These are phyloP conservation scores for Wickerhamiella shivajii DNA, from an alignment of 805 yeast species.

Conservation along the genomic window DNA sequence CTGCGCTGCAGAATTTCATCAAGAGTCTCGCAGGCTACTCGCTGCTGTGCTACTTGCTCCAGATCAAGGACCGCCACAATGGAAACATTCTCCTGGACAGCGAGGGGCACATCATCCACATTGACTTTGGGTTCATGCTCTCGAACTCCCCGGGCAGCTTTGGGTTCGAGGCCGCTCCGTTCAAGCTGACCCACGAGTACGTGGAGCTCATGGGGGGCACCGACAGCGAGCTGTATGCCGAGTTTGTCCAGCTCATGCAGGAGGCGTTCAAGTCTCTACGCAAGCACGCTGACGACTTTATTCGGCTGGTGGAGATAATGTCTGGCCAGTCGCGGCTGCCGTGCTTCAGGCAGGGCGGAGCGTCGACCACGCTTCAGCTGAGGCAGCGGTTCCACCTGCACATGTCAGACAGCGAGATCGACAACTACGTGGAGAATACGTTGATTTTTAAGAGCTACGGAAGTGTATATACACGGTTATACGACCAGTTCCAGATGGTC, in stretches of 20 bases:
- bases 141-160: slow-evolving; percentile 83
- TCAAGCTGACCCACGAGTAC: slow-evolving; percentile 80
- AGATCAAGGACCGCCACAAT: slow-evolving; percentile 94
- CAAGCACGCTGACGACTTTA: slow-evolving; percentile 54
- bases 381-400: slow-evolving; percentile 73
- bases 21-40: slow-evolving; percentile 86
- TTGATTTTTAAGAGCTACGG: slow-evolving; percentile 73
- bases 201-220: slow-evolving; percentile 76
- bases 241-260: slow-evolving; percentile 50
- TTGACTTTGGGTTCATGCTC: slow-evolving; percentile 86
- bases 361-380: slow-evolving; percentile 61
- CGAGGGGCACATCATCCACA: slow-evolving; percentile 79
- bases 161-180: slow-evolving; percentile 96
- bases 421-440: slow-evolving; percentile 58
- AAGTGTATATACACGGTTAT: slow-evolving; percentile 76
- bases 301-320: slow-evolving; percentile 85
- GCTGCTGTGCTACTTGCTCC: slow-evolving; percentile 75
- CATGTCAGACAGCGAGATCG: slow-evolving; percentile 56
- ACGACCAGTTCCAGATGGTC: slow-evolving; percentile 86
- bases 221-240: slow-evolving; percentile 42
- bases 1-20: slow-evolving; percentile 77
- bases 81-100: slow-evolving; percentile 96
- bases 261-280: slow-evolving; percentile 63
- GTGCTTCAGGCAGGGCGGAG: slow-evolving; percentile 83
- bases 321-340: slow-evolving; percentile 81